A percentile compares a stretch with the other conserved stretches of the same genome.
Evolutionary conservation across 371 early-diverging fungal species (phyloP).

Genomic region (Actinomortierella wolfii): DNA sequence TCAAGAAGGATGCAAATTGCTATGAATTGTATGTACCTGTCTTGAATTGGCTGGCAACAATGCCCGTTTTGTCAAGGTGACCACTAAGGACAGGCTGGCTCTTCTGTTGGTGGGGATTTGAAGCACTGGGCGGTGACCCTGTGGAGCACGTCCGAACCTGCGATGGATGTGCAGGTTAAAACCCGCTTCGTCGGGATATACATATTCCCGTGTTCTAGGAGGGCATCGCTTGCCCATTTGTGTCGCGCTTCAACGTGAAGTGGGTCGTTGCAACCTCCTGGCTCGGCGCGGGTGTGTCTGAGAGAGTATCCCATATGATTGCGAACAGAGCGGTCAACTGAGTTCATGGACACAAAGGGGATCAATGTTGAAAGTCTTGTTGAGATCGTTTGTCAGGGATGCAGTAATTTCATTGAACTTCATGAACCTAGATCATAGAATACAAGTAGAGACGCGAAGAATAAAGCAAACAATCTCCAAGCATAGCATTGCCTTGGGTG

Average conservation of each 20-base stretch:
- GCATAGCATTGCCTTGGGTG: too few species aligned
- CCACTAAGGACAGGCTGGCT: not conserved
- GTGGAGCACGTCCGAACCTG: conserved; percentile 1
- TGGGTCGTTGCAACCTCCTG: not conserved
- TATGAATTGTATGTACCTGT: not conserved
- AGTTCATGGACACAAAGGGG: too few species aligned
- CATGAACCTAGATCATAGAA: too few species aligned
- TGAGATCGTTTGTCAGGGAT: too few species aligned
- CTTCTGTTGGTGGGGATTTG: not conserved
- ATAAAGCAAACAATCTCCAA: too few species aligned
- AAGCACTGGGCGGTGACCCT: not conserved
- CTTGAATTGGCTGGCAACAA: not conserved
- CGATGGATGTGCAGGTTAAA: conserved; percentile 1
- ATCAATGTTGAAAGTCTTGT: too few species aligned
- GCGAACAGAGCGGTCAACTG: too few species aligned
- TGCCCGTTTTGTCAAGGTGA: not conserved
- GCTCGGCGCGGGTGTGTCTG: conserved; percentile 3
- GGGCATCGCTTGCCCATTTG: not conserved
- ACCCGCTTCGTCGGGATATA: not conserved
- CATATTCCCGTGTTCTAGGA: not conserved
- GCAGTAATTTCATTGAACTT: too few species aligned
- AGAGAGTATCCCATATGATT: too few species aligned
- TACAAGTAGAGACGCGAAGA: too few species aligned
- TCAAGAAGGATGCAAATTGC: not conserved
- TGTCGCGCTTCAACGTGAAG: not conserved